Evolutionary conservation across 768 basidiomycete genomes (phyloP), one percentile per base, ranked within the genome.

Genomic region (Mycena latifolia): DNA sequence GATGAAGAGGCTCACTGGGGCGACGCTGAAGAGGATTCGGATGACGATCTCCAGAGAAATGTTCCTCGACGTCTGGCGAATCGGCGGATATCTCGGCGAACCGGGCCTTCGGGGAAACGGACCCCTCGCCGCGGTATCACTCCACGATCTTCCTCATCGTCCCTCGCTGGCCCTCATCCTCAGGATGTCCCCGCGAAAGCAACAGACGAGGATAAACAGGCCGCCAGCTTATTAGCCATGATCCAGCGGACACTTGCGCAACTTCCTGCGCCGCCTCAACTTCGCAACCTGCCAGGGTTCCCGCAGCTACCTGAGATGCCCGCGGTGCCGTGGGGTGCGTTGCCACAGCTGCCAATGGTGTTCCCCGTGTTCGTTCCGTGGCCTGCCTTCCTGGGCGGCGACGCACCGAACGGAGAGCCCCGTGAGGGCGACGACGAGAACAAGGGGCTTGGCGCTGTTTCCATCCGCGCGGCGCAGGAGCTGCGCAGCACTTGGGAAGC

Each of bases 281-380:
- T 78, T 73, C 83, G 77, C 72, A 88, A 79, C 76, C 79, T 75
- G n/a, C 88, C 86, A 11, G 82, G 84, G 35, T 83, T 90, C 41
- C 88, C 88, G n/a, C 79, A 86, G 61, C 78, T 92, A n/a, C 90
- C 88, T 8, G 90, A 87, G 65, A 85, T 93, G 60, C 88, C 90
- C 28, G 81, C 84, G 43, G 85, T 89, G 53, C 85, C 86, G 35
- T 89, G 89, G 89, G 82, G 75, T 48, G 84, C 85, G 28, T 73
- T 91, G 18, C 89, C 89, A 6, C 90, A 91, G 66, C 83, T 92
- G 61, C 90, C 90, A 2, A 82, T 92, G 78, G 91, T 92, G 15
- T 94, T 95, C 84, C 92, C 93, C 20, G 85, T 94, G 25, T 85
- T 89, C 64, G 88, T 94, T 18, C 92, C 93, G 24, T 90, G 88